Evolutionary conservation across 306 rosid species (phyloP), one percentile per base, ranked within the genome.

Genomic region (Ormosia semicastrata): DNA sequence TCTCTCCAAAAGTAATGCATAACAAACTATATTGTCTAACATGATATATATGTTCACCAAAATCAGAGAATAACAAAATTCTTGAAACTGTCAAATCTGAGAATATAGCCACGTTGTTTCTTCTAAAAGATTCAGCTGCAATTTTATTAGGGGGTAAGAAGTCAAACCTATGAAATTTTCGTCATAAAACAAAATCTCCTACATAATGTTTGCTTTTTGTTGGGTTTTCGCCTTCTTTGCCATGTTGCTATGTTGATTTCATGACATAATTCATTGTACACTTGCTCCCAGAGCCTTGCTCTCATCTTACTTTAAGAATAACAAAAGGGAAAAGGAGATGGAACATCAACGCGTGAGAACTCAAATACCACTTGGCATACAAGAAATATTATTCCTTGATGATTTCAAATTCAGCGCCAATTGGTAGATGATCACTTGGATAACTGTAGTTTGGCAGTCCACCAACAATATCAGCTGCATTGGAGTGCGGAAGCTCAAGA

Each of bases 361-460:
- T 54, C 75, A 85, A 83, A 73, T 59, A 63, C 56, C 59, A 81
- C 59, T 73, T 63, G 40, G 56, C 37, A 49, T 65, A 34, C 73
- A 69, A 67, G 36, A 62, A 44, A 0, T 14, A 39, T 58, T 79
- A 90, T 59, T 81, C 89, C 82, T 40, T 71, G 73, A 63, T 63
- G 71, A 93, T 87, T 85, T 91, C 95, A 75, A 95, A 95, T 46
- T 88, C 93, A 47, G 92, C 94, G 64, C 94, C 97, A 69, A 93
- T 87, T n/a, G 98, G 99, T 71, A 95, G 92, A 75, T 92, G 98
- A 82, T 95, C 99, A 53, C 99, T 95, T 2, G 98, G 98, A 81
- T 93, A 83, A 71, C 86, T 87, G 14, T 59, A 76, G 81, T 93
- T 93, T 62, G 99, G 99, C 36, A 95, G 85, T 71, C 99, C 97